These are phyloP conservation scores for Cryphonectria japonica DNA, from an alignment of 2,329 filamentous ascomycete genomes.

Conservation along the genomic window DNA sequence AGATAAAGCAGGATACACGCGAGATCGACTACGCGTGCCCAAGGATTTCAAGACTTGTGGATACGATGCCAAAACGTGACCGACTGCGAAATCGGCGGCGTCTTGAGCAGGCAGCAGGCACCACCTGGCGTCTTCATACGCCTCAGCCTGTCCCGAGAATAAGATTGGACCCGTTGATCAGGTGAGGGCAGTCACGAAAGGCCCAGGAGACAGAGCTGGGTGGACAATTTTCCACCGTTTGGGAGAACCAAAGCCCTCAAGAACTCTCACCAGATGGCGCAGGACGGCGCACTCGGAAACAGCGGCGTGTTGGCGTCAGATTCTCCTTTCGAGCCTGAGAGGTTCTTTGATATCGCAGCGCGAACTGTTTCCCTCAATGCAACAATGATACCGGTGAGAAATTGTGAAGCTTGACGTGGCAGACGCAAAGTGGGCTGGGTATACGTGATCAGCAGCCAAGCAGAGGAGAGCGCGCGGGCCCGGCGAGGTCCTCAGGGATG, in stretches of 20 bases:
- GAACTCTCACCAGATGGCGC: neutral
- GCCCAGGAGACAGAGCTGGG: neutral
- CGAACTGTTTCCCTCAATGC: neutral
- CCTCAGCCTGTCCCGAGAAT: neutral
- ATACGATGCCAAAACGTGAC: neutral
- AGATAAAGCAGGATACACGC: constrained; percentile 12
- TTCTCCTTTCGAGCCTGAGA: neutral
- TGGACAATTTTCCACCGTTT: neutral
- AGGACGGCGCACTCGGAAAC: neutral
- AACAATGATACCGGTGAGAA: neutral
- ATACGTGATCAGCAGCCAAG: neutral
- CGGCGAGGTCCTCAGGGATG: neutral
- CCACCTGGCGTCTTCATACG: neutral
- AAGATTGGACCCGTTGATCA: neutral
- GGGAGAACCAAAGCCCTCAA: neutral
- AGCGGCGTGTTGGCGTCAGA: neutral
- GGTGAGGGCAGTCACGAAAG: neutral
- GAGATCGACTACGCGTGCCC: constrained; percentile 1
- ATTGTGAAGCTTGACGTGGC: neutral
- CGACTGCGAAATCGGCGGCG: constrained; percentile 6
- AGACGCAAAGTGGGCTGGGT: neutral
- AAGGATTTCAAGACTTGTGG: constrained; percentile 1
- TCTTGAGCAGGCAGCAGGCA: neutral
- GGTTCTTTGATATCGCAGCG: neutral
- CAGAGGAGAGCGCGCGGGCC: neutral